Evolutionary conservation across 2,329 filamentous ascomycete species (phyloP).

Genomic region (Bipolaris bicolor): DNA sequence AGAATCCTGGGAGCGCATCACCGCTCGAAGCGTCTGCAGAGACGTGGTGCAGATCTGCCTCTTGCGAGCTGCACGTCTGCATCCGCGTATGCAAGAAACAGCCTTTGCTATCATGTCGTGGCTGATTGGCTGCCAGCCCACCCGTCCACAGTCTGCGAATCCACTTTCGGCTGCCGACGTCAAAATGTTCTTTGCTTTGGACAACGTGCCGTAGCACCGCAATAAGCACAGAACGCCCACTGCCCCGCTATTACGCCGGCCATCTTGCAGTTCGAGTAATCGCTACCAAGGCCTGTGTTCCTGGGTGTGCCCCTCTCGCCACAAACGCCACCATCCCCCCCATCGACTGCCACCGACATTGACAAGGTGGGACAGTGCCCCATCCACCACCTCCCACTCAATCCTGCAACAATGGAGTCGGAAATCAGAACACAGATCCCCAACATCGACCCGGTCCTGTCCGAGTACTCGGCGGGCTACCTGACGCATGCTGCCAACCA

Average conservation of each 20-base stretch:
- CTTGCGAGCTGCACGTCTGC: conserved; percentile 16
- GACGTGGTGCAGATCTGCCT: conserved; percentile 29
- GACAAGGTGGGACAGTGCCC: conserved; percentile 26
- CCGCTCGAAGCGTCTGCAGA: conserved; percentile 25
- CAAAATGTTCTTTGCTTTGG: conserved; percentile 27
- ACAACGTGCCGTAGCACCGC: conserved; percentile 30
- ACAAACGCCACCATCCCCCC: conserved; percentile 30
- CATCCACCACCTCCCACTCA: conserved; percentile 19
- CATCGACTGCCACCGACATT: conserved; percentile 19
- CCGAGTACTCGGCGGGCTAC: conserved; percentile 93
- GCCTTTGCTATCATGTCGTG: conserved; percentile 17
- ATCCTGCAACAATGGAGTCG: conserved; percentile 71
- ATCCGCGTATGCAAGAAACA: conserved; percentile 6
- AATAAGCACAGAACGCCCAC: conserved; percentile 25
- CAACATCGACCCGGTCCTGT: conserved; percentile 85
- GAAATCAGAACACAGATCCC: conserved; percentile 85
- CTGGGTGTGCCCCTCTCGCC: conserved; percentile 23
- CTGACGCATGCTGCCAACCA: conserved; percentile 89
- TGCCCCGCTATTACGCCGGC: conserved; percentile 25
- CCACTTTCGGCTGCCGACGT: conserved; percentile 27
- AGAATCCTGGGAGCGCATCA: conserved; percentile 38
- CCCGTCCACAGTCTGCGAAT: conserved; percentile 25
- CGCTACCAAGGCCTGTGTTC: conserved; percentile 23
- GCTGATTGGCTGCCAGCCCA: conserved; percentile 30
- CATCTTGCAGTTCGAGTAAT: conserved; percentile 3